These are phyloP conservation scores for Aspergillus nidulans DNA, from an alignment of 495 filamentous ascomycete species.

Conservation along the genomic window DNA sequence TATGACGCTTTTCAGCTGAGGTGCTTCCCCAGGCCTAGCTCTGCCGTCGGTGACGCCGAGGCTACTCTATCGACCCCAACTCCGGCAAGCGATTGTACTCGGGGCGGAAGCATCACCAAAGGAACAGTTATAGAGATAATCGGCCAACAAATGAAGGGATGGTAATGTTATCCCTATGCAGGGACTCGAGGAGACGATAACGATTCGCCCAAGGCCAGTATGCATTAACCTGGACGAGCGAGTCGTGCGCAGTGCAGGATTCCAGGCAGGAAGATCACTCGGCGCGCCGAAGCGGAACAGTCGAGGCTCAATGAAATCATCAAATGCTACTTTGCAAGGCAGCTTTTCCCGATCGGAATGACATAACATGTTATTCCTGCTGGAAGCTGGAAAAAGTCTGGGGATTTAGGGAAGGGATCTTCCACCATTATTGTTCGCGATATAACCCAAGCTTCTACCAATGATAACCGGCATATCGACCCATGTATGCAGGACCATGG, in stretches of 20 bases:
- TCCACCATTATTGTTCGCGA: background rate
- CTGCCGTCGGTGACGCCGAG: slow-evolving; percentile 4
- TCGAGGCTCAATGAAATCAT: slow-evolving; percentile 9
- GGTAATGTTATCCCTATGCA: slow-evolving; percentile 1
- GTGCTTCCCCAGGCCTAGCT: background rate
- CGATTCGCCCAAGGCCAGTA: background rate
- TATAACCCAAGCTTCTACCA: background rate
- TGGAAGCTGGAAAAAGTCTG: background rate
- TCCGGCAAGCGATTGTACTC: background rate
- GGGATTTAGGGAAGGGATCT: background rate
- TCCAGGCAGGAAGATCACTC: slow-evolving; percentile 7
- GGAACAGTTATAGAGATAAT: background rate
- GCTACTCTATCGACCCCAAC: background rate
- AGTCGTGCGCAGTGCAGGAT: slow-evolving; percentile 11
- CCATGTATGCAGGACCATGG: background rate
- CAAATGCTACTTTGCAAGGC: background rate
- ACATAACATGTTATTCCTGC: background rate
- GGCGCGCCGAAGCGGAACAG: background rate
- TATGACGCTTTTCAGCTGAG: slow-evolving; percentile 1
- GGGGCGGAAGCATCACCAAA: background rate
- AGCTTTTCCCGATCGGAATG: background rate
- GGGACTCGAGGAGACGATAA: background rate
- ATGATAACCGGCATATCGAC: background rate
- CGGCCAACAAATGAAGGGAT: background rate
- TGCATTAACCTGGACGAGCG: background rate